phyloP scores from a whole-genome alignment of 148 eudicot species.

The Rhododendron griersonianum region DNA sequence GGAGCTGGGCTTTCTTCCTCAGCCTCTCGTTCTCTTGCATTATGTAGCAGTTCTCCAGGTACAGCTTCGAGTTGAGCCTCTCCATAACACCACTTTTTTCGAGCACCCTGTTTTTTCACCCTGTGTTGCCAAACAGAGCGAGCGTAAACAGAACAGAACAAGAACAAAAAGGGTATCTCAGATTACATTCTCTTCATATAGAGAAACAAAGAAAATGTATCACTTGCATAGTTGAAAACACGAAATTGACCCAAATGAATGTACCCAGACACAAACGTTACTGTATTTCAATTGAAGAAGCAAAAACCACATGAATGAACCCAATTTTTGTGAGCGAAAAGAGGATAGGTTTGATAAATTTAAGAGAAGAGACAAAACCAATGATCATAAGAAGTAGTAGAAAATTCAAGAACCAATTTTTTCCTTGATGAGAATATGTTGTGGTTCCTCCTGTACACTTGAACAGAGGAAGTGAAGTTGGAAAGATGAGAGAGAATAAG shows the following conservation, averaged over 20 bases:
- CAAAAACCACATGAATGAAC: not conserved
- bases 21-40: conserved; percentile 86
- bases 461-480: not conserved
- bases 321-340: not conserved
- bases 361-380: not conserved
- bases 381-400: not conserved
- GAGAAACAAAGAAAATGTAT: too few relatives aligned
- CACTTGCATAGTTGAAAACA: not conserved
- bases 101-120: not conserved
- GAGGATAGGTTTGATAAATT: not conserved
- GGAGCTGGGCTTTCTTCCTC: conserved; percentile 68
- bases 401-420: not conserved
- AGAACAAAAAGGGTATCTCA: not conserved
- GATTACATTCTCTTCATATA: not conserved
- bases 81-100: conserved; percentile 40
- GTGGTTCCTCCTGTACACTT: not conserved
- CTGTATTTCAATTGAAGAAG: not conserved
- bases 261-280: not conserved
- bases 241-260: not conserved
- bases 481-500: not conserved
- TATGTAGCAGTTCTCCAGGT: conserved; percentile 82
- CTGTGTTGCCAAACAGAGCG: conserved; percentile 1
- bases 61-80: conserved; percentile 79
- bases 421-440: not conserved
- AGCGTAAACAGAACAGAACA: not conserved